phyloP scores from a whole-genome alignment of 805 yeast species.

The Candida ortonii region DNA sequence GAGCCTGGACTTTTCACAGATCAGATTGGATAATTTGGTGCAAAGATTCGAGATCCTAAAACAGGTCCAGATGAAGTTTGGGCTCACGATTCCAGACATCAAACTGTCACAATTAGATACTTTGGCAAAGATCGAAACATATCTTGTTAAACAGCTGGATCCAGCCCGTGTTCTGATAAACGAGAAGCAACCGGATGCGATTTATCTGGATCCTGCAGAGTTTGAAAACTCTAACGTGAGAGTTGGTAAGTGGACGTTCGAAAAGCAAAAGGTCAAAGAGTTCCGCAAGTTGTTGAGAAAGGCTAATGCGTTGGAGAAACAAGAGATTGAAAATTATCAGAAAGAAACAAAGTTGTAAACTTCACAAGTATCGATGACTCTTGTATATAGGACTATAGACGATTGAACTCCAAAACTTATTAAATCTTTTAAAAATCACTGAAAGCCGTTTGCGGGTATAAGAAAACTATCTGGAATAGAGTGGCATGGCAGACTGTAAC shows the following conservation, averaged over 20 bases:
- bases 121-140: constrained; percentile 37
- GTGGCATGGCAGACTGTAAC: no score
- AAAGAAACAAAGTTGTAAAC: constrained; percentile 7
- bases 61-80: constrained; percentile 44
- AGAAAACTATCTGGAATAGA: no score
- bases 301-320: constrained; percentile 29
- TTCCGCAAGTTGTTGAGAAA: constrained; percentile 44
- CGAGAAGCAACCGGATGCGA: constrained; percentile 70
- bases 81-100: constrained; percentile 53
- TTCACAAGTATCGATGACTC: constrained; percentile 4
- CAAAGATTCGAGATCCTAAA: constrained; percentile 50
- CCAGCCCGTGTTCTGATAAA: constrained; percentile 41
- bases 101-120: constrained; percentile 41
- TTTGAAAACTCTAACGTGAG: constrained; percentile 58
- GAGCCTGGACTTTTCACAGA: constrained; percentile 1
- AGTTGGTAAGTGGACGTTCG: constrained; percentile 49
- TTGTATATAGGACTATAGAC: constrained; percentile 12
- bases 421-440: not conserved
- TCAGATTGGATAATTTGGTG: constrained; percentile 39
- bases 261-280: constrained; percentile 42
- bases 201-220: constrained; percentile 54
- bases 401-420: not conserved
- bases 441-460: no score
- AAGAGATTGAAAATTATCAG: constrained; percentile 17
- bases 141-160: constrained; percentile 36